Base-by-base conservation (phyloP, 495 filamentous ascomycete genomes). In the Jackrogersella multiformis region DNA sequence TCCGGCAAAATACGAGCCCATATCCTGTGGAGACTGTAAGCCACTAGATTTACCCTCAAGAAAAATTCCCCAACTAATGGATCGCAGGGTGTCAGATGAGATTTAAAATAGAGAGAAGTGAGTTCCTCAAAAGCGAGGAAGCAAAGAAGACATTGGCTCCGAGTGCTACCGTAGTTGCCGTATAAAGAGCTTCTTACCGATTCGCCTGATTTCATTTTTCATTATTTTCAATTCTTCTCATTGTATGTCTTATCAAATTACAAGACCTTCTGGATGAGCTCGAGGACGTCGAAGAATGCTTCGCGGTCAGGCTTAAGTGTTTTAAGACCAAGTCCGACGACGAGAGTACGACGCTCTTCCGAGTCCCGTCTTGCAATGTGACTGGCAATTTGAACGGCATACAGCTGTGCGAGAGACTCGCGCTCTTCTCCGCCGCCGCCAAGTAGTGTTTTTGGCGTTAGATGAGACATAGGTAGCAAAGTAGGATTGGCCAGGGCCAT, bases 391-490 rank as follows among this genome's bases (percentile, higher is more conserved):
- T 97, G 93, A 51, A 90, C 90, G 35, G 92, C 92, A 73, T 92
- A 88, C 4, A 97, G 85, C 78, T 97, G 95, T 23, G 91, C 94
- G 15, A 94, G 71, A 0, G 90, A 91, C 66, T 97, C 92, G 35
- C 94, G 84, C 48, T 91, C 89, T 59, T 90, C 82, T 15, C 87
- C 87, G 26, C 91, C 89, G 10, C 89, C 93, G n/a, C 95, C 95
- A 3, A 99, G 82, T 2, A 99, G 76, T 0, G 95, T 96, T 42
- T 88, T 96, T 1, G 95, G 90, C 4, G 93, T 97, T 32, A 99
- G 80, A 69, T 92, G 88, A 32, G 86, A 80, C 45, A 94, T 82
- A 10, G 95, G 94, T 24, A 97, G 85, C 16, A 79, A 69, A n/a
- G 76, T 81, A 36, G 85, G 78, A 32, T 78, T 80, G 16, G 85